Base-by-base conservation (phyloP, 2,329 filamentous ascomycete species). In the Trichophyton equinum region DNA sequence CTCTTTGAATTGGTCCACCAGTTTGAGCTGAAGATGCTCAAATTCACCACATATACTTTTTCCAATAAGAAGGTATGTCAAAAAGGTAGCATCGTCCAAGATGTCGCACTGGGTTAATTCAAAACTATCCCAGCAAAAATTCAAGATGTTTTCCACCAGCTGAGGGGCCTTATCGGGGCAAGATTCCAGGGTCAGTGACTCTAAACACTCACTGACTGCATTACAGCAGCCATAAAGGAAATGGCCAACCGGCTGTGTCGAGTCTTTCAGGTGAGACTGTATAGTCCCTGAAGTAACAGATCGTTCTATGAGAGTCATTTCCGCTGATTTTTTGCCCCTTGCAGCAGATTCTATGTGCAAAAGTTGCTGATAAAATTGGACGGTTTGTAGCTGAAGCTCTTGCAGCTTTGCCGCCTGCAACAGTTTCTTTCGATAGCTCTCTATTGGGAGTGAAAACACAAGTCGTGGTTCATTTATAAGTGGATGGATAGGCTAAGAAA, bases 81-180 rank as follows among this genome's bases (percentile, higher is more conserved):
- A 78, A 63, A 83, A 81, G 8, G 76, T 72, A 7, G 79, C 79
- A 53, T 81, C 76, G 61, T 84, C 78, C 49, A 84, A 75, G 25
- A 72, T 70, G 4, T 67, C 67, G 8, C 70, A 69, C 56, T 74
- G 67, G 15, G 76, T 73, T 38, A 81, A 68, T 46, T 69, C 64
- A 46, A 79, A 72, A 36, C 83, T 71, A 63, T 81, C 78, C 70
- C 75, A 76, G 67, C 80, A 80, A 60, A 81, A 75, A 18, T 66
- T 67, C 25, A 76, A 68, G 2, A 78, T 67, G 9, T 70, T 68
- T 15, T 67, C 66, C 46, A 73, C 63, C 11, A 68, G 64, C 15
- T 68, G 62, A 27, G 73, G 64, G 47, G 64, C 65, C n/a, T 64
- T 61, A 8, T 66, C 60, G 57, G 72, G 68, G 30, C 73, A 36